These are phyloP conservation scores for Saksenaea vasiformis DNA, from an alignment of 371 early-diverging fungal species.

Conservation along the genomic window DNA sequence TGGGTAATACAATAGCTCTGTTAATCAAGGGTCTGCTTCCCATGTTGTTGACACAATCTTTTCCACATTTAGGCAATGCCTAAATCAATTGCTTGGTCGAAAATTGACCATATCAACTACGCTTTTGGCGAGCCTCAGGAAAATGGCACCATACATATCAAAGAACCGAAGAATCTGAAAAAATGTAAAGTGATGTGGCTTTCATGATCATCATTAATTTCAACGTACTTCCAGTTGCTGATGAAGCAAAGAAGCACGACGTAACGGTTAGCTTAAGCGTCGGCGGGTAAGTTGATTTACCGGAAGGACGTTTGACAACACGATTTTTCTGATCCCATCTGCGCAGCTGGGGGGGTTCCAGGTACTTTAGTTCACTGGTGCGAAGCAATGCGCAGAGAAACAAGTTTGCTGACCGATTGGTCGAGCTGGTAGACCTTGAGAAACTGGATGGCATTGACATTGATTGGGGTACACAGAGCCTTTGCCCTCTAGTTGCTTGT, in stretches of 20 bases:
- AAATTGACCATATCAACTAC: constrained; percentile 44
- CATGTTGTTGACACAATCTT: neutral
- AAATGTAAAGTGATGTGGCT: constrained; percentile 14
- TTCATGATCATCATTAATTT: neutral
- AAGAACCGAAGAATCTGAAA: constrained; percentile 19
- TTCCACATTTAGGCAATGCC: constrained; percentile 28
- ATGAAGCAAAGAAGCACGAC: constrained; percentile 42
- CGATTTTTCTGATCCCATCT: neutral
- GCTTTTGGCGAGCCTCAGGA: constrained; percentile 41
- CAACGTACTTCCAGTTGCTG: constrained; percentile 23
- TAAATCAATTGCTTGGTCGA: constrained; percentile 31
- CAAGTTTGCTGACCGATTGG: constrained; percentile 28
- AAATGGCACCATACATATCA: constrained; percentile 28
- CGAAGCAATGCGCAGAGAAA: constrained; percentile 10
- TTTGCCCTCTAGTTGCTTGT: neutral
- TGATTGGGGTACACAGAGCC: constrained; percentile 49
- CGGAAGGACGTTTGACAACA: neutral
- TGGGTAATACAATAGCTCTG: constrained; percentile 24
- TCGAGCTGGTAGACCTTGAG: constrained; percentile 38
- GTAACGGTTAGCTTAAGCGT: constrained; percentile 39
- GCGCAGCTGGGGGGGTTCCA: constrained; percentile 45
- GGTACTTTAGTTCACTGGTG: constrained; percentile 36
- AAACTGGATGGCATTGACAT: constrained; percentile 62
- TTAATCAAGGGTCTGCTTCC: neutral
- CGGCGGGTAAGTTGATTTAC: constrained; percentile 34